These are phyloP conservation scores for Zygnema cylindricum DNA, from an alignment of 139 green algal genomes.

Conservation along the genomic window DNA sequence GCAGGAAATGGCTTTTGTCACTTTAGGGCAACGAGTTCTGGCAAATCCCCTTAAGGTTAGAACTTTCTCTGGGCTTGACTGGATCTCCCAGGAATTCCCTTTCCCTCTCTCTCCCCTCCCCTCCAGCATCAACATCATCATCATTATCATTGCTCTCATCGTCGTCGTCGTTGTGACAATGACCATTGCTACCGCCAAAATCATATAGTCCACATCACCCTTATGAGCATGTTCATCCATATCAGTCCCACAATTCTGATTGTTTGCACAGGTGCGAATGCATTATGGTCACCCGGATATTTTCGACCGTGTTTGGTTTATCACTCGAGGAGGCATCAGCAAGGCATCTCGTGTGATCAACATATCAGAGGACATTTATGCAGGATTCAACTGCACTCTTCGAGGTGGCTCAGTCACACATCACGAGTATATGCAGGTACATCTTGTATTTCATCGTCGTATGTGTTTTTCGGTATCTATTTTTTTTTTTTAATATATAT, in stretches of 20 bases:
- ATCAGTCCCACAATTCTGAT: too few relatives aligned
- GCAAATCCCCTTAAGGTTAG: conserved; percentile 46
- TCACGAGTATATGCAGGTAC: conserved; percentile 80
- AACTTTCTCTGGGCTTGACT: too few relatives aligned
- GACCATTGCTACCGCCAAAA: too few relatives aligned
- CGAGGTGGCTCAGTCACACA: conserved; percentile 81
- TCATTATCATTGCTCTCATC: too few relatives aligned
- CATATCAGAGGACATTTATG: conserved; percentile 59
- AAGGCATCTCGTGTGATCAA: conserved; percentile 59
- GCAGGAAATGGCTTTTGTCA: conserved; percentile 61
- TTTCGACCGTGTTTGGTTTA: conserved; percentile 55
- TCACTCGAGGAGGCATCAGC: conserved; percentile 57
- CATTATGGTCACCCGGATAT: conserved; percentile 61
- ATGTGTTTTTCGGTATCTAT: too few relatives aligned
- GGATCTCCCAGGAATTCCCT: too few relatives aligned
- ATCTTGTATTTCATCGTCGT: background rate
- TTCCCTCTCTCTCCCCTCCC: too few relatives aligned
- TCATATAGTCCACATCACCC: too few relatives aligned
- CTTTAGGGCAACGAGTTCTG: conserved; percentile 52
- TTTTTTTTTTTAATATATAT: too few relatives aligned
- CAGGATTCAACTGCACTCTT: conserved; percentile 78
- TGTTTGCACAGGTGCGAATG: conserved; percentile 55
- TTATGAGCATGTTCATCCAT: too few relatives aligned
- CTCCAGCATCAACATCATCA: too few relatives aligned
- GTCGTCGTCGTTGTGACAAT: too few relatives aligned